Evolutionary conservation across 805 yeast genomes (phyloP).

Genomic region (Pichia manshurica): DNA sequence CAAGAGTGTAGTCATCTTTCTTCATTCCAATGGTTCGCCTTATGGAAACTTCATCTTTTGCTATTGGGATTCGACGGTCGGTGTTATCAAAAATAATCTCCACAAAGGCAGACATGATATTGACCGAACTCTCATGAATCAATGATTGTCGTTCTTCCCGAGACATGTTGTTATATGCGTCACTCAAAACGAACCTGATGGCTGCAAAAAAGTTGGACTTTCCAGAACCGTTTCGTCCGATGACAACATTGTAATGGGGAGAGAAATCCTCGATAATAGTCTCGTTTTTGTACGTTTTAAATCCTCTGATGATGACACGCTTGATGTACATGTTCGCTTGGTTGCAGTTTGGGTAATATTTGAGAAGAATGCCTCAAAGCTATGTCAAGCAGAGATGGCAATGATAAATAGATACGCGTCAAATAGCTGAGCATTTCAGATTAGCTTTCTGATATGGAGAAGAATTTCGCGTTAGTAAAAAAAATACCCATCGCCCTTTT

Average conservation of each 20-base stretch:
- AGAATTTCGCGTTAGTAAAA: no score
- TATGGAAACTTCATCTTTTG: constrained; percentile 62
- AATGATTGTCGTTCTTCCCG: constrained; percentile 82
- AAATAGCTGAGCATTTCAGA: no score
- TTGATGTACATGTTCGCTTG: constrained; percentile 15
- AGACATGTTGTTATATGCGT: constrained; percentile 78
- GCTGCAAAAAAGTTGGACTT: constrained; percentile 95
- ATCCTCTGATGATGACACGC: constrained; percentile 75
- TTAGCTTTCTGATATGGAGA: no score
- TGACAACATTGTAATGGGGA: constrained; percentile 78
- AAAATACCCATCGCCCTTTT: no score
- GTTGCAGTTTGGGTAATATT: not conserved
- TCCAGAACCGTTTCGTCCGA: constrained; percentile 95
- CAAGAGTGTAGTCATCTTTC: constrained; percentile 84
- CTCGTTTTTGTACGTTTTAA: constrained; percentile 84
- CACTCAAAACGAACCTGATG: constrained; percentile 84
- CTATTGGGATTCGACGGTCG: constrained; percentile 68
- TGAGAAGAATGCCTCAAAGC: not conserved
- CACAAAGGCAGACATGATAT: constrained; percentile 88
- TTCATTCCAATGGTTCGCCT: constrained; percentile 90
- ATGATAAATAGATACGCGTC: not conserved
- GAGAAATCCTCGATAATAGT: constrained; percentile 72
- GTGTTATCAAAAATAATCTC: constrained; percentile 82
- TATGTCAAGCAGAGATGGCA: not conserved
- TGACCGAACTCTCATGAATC: constrained; percentile 85